phyloP scores from a whole-genome alignment of 2,329 filamentous ascomycete genomes.

The Coniochaeta sp. region DNA sequence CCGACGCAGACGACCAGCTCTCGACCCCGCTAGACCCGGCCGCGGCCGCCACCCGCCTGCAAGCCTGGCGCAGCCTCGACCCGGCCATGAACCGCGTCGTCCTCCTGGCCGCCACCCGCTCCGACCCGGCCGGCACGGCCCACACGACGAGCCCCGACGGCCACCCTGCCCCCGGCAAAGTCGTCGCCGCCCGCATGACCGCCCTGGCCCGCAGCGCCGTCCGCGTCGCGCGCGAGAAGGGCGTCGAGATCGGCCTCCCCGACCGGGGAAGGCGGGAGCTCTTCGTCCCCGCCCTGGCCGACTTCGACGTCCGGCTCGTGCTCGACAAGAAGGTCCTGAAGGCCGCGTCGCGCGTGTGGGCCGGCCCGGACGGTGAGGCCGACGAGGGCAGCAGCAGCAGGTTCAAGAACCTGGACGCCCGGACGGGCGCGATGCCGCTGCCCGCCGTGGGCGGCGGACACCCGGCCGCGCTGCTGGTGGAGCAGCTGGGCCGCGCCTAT shows the following conservation, averaged over 20 bases:
- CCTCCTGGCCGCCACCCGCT: conserved; percentile 72
- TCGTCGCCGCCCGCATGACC: conserved; percentile 78
- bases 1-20: not conserved
- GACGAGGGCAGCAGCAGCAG: conserved; percentile 2
- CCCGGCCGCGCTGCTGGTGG: conserved; percentile 55
- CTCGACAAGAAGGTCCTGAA: conserved; percentile 50
- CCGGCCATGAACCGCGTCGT: conserved; percentile 78
- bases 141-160: conserved; percentile 66
- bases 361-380: conserved; percentile 25
- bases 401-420: conserved; percentile 76
- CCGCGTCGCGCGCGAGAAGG: conserved; percentile 48
- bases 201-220: conserved; percentile 71
- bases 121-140: conserved; percentile 69
- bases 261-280: conserved; percentile 50
- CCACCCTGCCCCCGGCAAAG: conserved; percentile 55
- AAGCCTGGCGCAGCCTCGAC: conserved; percentile 82
- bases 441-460: conserved; percentile 52
- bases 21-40: conserved; percentile 45
- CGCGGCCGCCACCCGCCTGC: conserved; percentile 62
- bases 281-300: conserved; percentile 64
- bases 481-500: conserved; percentile 62
- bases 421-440: conserved; percentile 33
- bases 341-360: conserved; percentile 18
- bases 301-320: conserved; percentile 83
- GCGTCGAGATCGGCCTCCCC: conserved; percentile 35